phyloP scores from a whole-genome alignment of 129 eudicot species.

The Flaveria brownii region DNA sequence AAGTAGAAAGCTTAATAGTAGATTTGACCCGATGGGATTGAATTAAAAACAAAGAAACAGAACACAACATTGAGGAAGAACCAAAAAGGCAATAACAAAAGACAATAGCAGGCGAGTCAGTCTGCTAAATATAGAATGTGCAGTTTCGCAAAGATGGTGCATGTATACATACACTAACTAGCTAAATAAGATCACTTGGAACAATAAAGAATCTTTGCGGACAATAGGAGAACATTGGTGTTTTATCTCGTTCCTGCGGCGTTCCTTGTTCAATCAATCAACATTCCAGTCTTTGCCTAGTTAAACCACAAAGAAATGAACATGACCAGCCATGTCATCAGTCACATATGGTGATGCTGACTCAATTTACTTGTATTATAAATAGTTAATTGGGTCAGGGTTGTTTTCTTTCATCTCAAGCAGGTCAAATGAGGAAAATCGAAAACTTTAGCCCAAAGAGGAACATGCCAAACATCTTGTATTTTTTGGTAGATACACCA shows the following conservation, averaged over 20 bases:
- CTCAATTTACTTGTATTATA: neutral
- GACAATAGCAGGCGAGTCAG: too few relatives aligned
- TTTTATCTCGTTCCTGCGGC: neutral
- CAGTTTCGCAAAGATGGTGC: neutral
- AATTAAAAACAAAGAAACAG: too few relatives aligned
- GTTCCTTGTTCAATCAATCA: constrained; percentile 15
- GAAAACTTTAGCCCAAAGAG: too few relatives aligned
- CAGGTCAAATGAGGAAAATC: neutral
- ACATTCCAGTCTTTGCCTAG: constrained; percentile 21
- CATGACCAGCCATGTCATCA: constrained; percentile 11
- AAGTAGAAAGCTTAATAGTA: too few relatives aligned
- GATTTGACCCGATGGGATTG: too few relatives aligned
- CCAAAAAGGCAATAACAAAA: too few relatives aligned
- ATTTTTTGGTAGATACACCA: neutral
- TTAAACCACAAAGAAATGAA: neutral
- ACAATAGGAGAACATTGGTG: neutral
- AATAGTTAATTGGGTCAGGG: neutral
- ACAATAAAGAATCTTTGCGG: too few relatives aligned
- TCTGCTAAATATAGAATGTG: too few relatives aligned
- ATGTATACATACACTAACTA: too few relatives aligned
- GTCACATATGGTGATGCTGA: neutral
- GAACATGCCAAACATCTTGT: neutral
- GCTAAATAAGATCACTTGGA: too few relatives aligned
- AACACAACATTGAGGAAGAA: too few relatives aligned
- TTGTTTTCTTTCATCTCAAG: neutral